These are phyloP conservation scores for Pharus latifolius DNA, from an alignment of 176 grass and related monocot genomes.

Conservation along the genomic window DNA sequence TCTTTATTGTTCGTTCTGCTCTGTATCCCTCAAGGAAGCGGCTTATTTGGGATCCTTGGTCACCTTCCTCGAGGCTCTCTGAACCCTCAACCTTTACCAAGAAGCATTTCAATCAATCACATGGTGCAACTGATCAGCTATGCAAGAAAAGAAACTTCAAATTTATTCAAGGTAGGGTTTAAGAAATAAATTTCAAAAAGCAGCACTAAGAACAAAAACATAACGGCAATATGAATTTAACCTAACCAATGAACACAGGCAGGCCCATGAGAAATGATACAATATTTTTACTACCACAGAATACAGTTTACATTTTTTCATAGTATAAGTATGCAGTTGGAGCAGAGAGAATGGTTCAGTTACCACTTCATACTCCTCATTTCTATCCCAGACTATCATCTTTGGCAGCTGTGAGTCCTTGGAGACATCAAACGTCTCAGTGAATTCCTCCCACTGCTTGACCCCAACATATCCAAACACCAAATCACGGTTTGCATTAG, in stretches of 20 bases:
- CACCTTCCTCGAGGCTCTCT: slow-evolving; percentile 51
- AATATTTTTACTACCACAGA: neutral
- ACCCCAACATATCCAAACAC: slow-evolving; percentile 82
- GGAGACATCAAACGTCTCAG: slow-evolving; percentile 50
- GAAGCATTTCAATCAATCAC: neutral
- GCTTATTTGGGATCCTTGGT: slow-evolving; percentile 66
- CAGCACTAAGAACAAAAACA: neutral
- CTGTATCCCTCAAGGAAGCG: slow-evolving; percentile 71
- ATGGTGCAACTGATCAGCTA: neutral
- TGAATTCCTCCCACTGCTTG: slow-evolving; percentile 84
- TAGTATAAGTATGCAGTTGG: neutral
- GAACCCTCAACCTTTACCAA: slow-evolving; percentile 51
- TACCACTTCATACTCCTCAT: slow-evolving; percentile 82
- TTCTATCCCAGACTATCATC: slow-evolving; percentile 74
- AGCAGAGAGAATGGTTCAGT: slow-evolving; percentile 6
- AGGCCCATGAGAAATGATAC: neutral
- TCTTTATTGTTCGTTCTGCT: slow-evolving; percentile 58
- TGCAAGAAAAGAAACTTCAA: neutral
- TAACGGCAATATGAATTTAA: neutral
- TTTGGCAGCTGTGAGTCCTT: slow-evolving; percentile 56
- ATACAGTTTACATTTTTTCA: neutral
- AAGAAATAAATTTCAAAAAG: neutral
- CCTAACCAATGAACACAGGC: neutral
- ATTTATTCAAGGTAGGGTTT: neutral
- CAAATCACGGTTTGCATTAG: slow-evolving; percentile 75